A percentile compares a stretch with the other conserved stretches of the same genome.
Conservation (phyloP, 331 rosid species). For the Malus hybrid region DNA sequence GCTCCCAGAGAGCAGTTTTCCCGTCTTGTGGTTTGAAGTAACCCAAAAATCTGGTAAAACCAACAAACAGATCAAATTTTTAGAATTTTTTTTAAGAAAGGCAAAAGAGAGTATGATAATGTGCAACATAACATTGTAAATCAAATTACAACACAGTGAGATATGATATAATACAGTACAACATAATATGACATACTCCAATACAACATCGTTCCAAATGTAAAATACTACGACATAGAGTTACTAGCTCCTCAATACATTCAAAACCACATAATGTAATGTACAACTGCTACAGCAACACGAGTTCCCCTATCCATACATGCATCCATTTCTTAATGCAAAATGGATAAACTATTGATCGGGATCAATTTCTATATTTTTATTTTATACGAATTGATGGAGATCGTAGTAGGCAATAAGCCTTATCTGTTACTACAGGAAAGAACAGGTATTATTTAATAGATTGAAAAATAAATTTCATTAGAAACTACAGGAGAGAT, state of each 20-base stretch:
- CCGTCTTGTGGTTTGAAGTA: constrained; percentile 91
- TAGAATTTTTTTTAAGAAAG: not conserved
- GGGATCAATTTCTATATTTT: not conserved
- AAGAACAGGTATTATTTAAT: not conserved
- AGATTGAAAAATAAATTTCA: not conserved
- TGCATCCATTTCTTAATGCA: not conserved
- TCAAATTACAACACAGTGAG: no score
- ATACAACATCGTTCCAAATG: not conserved
- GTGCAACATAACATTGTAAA: not conserved
- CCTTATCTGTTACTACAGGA: not conserved
- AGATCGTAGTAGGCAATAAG: not conserved
- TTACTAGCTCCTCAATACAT: not conserved
- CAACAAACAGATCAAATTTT: not conserved
- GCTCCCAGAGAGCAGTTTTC: constrained; percentile 94
- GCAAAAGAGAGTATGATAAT: not conserved
- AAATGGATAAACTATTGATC: not conserved
- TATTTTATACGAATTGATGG: not conserved
- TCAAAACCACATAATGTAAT: not conserved
- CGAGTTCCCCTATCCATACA: not conserved
- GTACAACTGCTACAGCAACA: not conserved
- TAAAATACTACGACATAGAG: not conserved
- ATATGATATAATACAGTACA: not conserved
- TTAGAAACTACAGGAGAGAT: constrained; percentile 9
- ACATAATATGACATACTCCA: not conserved
- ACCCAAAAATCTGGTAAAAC: constrained; percentile 71